Conservation (phyloP, 805 yeast species). For the Alloascoidea hylecoeti region DNA sequence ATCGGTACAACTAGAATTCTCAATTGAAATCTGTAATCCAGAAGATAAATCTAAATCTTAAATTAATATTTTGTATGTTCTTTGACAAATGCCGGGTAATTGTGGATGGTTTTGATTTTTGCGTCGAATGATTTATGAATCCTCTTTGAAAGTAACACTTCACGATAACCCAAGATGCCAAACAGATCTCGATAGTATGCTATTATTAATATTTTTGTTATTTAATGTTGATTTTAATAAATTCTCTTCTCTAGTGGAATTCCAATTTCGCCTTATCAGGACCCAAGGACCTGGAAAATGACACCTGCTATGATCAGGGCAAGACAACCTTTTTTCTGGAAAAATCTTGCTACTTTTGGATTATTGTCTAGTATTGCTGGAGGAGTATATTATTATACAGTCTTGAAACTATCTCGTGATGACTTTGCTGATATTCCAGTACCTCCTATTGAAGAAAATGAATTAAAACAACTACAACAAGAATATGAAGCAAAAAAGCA, state of each 20-base stretch:
- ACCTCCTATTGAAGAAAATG: slow-evolving; percentile 79
- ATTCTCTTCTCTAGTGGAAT: too few species aligned
- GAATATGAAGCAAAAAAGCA: slow-evolving; percentile 44
- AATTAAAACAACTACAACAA: slow-evolving; percentile 53
- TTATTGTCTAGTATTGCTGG: slow-evolving; percentile 49
- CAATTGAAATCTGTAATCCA: not conserved
- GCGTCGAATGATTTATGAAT: too few species aligned
- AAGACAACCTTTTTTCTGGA: slow-evolving; percentile 73
- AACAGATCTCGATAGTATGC: too few species aligned
- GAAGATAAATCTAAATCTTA: not conserved
- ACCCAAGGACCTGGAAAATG: slow-evolving; percentile 67
- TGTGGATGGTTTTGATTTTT: too few species aligned
- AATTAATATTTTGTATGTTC: not conserved
- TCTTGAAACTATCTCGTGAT: slow-evolving; percentile 52
- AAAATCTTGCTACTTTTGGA: slow-evolving; percentile 51
- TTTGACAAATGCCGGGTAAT: too few species aligned
- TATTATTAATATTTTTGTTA: too few species aligned
- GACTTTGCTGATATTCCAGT: slow-evolving; percentile 88
- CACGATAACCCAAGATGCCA: too few species aligned
- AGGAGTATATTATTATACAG: slow-evolving; percentile 54
- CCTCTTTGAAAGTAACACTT: too few species aligned
- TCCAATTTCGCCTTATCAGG: slow-evolving; percentile 32
- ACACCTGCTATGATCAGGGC: slow-evolving; percentile 91
- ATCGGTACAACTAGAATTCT: not conserved
- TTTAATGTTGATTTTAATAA: too few species aligned